phyloP scores from a whole-genome alignment of 495 filamentous ascomycete species.

The Aspergillus avenaceus region DNA sequence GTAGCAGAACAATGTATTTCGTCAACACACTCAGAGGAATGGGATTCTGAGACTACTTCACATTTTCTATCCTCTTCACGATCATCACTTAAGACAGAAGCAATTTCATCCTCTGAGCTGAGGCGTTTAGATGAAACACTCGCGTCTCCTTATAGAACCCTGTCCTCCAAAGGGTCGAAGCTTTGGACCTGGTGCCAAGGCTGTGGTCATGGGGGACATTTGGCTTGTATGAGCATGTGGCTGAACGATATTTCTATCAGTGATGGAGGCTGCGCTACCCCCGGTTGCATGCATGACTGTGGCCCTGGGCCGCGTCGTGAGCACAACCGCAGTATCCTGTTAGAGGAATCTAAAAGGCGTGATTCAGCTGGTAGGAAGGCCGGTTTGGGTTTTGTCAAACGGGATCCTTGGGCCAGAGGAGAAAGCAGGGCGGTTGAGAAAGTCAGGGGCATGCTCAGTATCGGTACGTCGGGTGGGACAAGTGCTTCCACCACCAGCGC shows the following conservation, averaged over 20 bases:
- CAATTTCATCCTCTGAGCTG: constrained; percentile 22
- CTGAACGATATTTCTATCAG: constrained; percentile 50
- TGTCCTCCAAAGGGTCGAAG: constrained; percentile 28
- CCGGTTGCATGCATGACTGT: constrained; percentile 71
- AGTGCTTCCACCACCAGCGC: constrained; percentile 20
- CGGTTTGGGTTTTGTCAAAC: constrained; percentile 36
- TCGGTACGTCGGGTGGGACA: constrained; percentile 20
- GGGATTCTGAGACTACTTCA: constrained; percentile 19
- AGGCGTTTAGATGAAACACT: constrained; percentile 9
- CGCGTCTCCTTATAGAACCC: constrained; percentile 13
- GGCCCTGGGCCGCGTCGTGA: constrained; percentile 59
- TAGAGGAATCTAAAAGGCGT: constrained; percentile 33
- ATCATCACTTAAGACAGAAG: constrained; percentile 30
- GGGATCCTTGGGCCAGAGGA: constrained; percentile 38
- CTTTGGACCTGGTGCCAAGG: constrained; percentile 70
- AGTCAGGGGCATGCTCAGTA: constrained; percentile 43
- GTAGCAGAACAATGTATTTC: constrained; percentile 26
- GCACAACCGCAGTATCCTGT: constrained; percentile 29
- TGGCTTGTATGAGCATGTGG: constrained; percentile 65
- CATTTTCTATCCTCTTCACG: constrained; percentile 24
- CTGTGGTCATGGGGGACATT: constrained; percentile 73
- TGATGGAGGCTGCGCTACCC: constrained; percentile 69
- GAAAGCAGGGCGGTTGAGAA: constrained; percentile 46
- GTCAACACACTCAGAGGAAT: constrained; percentile 11
- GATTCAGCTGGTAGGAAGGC: constrained; percentile 33